Percentiles rank a stretch among this genome's conserved stretches.
Evolutionary conservation across 192 early-diverging fungal genomes (phyloP).

Genomic region (Kickxella alabastrina): DNA sequence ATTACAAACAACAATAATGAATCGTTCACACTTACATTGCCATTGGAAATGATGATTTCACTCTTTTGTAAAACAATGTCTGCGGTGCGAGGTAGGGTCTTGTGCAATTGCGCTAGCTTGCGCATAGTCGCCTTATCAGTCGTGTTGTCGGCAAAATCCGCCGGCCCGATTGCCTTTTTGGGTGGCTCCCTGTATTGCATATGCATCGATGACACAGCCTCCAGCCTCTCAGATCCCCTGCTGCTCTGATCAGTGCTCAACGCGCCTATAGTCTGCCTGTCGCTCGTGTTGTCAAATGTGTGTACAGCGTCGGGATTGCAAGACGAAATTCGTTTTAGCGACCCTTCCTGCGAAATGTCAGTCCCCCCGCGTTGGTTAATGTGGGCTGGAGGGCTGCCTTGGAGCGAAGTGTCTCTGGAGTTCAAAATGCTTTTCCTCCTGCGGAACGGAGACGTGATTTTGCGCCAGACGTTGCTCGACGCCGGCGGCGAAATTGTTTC

Average conservation of each 20-base stretch:
- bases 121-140: background rate
- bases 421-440: background rate
- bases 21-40: conserved; percentile 34
- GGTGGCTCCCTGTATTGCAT: background rate
- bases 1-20: background rate
- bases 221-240: too few species aligned
- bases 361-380: too few species aligned
- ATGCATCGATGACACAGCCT: conserved; percentile 23
- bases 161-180: conserved; percentile 22
- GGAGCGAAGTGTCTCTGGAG: too few species aligned
- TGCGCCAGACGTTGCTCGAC: conserved; percentile 1
- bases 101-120: conserved; percentile 5
- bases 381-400: too few species aligned
- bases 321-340: too few species aligned
- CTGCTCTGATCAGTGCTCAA: background rate
- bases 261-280: background rate
- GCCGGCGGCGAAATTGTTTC: background rate
- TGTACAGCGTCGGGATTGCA: background rate
- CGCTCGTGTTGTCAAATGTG: background rate
- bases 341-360: too few species aligned
- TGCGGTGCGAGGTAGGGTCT: background rate
- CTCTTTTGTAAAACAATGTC: conserved; percentile 9
- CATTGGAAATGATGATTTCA: conserved; percentile 16
- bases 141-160: conserved; percentile 2
- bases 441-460: conserved; percentile 2